A percentile compares a stretch with the other conserved stretches of the same genome.
Evolutionary conservation across 441 rosid species (phyloP).

Genomic region (Eruca vesicaria): DNA sequence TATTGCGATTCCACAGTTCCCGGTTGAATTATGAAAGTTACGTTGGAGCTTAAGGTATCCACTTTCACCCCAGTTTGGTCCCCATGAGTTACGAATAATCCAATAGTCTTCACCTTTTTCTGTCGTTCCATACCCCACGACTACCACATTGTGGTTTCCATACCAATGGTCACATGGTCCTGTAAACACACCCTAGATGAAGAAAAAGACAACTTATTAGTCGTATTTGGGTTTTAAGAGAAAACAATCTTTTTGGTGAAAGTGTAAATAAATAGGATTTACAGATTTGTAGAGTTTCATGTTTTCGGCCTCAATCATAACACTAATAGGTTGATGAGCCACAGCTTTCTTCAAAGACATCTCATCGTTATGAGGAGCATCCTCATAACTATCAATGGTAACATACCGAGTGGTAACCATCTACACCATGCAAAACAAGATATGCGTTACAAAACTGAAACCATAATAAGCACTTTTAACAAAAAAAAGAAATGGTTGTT

Average conservation of each 20-base stretch:
- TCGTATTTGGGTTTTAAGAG: background rate
- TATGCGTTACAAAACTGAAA: background rate
- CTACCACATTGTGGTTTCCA: constrained; percentile 46
- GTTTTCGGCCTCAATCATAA: constrained; percentile 46
- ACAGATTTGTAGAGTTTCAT: background rate
- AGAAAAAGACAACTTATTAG: background rate
- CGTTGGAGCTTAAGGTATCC: constrained; percentile 57
- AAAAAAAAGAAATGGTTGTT: background rate
- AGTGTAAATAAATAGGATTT: background rate
- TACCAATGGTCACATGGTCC: constrained; percentile 38
- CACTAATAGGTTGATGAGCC: constrained; percentile 53
- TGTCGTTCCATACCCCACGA: constrained; percentile 48
- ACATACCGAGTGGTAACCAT: constrained; percentile 45
- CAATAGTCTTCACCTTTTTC: constrained; percentile 43
- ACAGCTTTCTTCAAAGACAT: too few relatives aligned
- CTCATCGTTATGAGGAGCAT: constrained; percentile 46
- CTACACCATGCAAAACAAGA: constrained; percentile 1
- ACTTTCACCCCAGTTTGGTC: constrained; percentile 56
- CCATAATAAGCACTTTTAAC: background rate
- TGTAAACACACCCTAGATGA: constrained; percentile 46
- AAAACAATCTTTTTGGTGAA: background rate
- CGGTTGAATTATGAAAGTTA: constrained; percentile 32
- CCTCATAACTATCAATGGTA: constrained; percentile 46
- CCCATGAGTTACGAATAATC: constrained; percentile 53
- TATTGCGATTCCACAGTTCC: constrained; percentile 61